Conservation (phyloP, 2,329 filamentous ascomycete species). For the Diaporthe destruens region DNA sequence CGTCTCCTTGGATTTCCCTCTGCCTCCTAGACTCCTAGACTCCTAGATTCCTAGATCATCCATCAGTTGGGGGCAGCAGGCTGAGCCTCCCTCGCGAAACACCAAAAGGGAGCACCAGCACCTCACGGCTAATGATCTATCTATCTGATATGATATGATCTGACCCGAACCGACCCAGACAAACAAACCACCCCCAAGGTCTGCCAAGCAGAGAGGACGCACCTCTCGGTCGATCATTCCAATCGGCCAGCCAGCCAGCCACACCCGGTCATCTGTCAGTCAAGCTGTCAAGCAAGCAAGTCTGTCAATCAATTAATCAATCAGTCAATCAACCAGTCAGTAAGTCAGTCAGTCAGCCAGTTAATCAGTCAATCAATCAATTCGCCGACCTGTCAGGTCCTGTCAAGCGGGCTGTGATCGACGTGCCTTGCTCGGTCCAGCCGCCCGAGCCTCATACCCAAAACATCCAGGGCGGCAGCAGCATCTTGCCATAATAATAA, state of each 20-base stretch:
- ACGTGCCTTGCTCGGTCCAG: conserved; percentile 19
- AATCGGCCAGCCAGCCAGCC: not conserved
- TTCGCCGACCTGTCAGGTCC: conserved; percentile 4
- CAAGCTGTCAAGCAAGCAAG: not conserved
- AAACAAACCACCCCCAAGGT: not conserved
- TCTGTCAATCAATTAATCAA: not conserved
- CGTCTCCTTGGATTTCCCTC: not conserved
- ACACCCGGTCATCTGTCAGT: not conserved
- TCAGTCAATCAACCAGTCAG: too few relatives aligned
- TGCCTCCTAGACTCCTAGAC: not conserved
- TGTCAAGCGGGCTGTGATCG: conserved; percentile 21
- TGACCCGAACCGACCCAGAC: conserved; percentile 9
- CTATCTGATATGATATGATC: conserved; percentile 13
- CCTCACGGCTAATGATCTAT: conserved; percentile 2
- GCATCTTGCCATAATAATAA: not conserved
- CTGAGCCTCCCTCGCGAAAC: not conserved
- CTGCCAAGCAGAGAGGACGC: conserved; percentile 9
- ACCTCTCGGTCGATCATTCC: conserved; percentile 19
- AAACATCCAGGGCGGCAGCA: conserved; percentile 8
- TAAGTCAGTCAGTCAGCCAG: too few relatives aligned
- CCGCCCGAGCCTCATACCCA: conserved; percentile 29
- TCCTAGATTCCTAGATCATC: too few relatives aligned
- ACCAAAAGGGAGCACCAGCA: not conserved
- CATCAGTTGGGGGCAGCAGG: not conserved
- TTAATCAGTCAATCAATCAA: not conserved